Percentiles rank a stretch among this genome's conserved stretches.
Conservation (phyloP, 164 flowering plant genomes). For the Piper longum region DNA sequence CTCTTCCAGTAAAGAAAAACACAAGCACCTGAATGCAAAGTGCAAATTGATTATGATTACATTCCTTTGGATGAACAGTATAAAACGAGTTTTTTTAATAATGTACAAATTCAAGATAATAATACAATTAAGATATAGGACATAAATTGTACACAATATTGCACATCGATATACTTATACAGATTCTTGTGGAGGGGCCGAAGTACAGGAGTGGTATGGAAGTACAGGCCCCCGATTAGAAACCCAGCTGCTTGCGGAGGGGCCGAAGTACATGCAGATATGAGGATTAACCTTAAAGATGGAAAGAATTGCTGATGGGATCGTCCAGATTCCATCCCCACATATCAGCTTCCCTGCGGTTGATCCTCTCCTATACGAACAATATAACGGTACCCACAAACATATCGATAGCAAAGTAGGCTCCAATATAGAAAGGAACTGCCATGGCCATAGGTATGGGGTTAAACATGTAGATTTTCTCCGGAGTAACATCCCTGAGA, state of each 20-base stretch:
- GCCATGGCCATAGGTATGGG: constrained; percentile 98
- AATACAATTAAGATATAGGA: too few relatives aligned
- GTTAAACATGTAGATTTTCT: constrained; percentile 40
- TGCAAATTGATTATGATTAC: too few relatives aligned
- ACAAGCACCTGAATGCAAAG: too few relatives aligned
- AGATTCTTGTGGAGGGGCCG: too few relatives aligned
- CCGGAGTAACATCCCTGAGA: constrained; percentile 54
- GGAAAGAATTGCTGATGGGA: constrained; percentile 86
- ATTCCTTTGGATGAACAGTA: too few relatives aligned
- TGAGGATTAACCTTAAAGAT: constrained; percentile 84
- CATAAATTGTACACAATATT: too few relatives aligned
- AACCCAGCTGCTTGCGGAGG: constrained; percentile 35
- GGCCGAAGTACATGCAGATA: constrained; percentile 88
- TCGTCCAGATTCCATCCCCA: constrained; percentile 21
- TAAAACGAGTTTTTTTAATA: too few relatives aligned
- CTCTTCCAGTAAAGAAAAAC: too few relatives aligned
- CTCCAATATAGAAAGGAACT: constrained; percentile 21
- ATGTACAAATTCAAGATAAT: too few relatives aligned
- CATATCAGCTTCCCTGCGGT: constrained; percentile 55
- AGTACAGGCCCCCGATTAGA: too few relatives aligned
- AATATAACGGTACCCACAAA: constrained; percentile 81
- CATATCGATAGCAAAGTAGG: constrained; percentile 95
- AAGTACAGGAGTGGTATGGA: too few relatives aligned
- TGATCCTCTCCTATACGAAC: constrained; percentile 68
- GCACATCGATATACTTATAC: too few relatives aligned